Evolutionary conservation across 1,284 basidiomycete genomes (phyloP), one percentile per base, ranked within the genome.

Genomic region (Meira nashicola): DNA sequence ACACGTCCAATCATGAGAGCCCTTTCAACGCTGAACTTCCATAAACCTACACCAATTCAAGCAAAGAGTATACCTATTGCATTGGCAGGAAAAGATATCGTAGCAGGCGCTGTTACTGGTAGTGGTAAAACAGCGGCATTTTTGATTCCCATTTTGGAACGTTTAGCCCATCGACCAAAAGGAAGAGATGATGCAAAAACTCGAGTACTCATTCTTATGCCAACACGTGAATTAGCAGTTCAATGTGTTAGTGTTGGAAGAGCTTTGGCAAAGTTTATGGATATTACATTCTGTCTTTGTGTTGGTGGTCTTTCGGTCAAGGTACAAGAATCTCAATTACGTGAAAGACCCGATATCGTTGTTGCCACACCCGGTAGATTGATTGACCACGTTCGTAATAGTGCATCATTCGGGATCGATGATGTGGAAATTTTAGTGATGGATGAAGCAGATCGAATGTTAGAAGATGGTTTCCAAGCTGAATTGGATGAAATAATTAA

Each of bases 111-210:
- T 17, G 90, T 94, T 11, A 97, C 93, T 10, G 93, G 93, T 65
- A 94, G 90, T 4, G 93, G 93, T 65, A 97, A 97, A 82, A 97
- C 93, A 1, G 92, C 91, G 10, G 93, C 94, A 10, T 97, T 96
- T 81, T 88, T 89, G 76, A 87, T 97, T 62, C 93, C 93, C 43
- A 89, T 95, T 79, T 81, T 97, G 43, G 93, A 97, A 74, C 87
- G 93, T 64, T 82, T 97, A 46, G 58, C 55, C n/a, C 62, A 66
- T 40, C 57, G 61, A 39, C 39, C 49, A 14, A 54, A 49, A 21
- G 58, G 62, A 8, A 38, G 28, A 21, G 37, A 23, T 14, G 63
- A 64, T 28, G 62, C 75, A 25, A 90, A 90, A n/a, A 93, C 89
- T n/a, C 84, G 94, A 59, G 95, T 94, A 73, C 84, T 96, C 25